A percentile compares a stretch with the other conserved stretches of the same genome.
Conservation (phyloP, 148 eudicot genomes). For the Camellia sinensis region DNA sequence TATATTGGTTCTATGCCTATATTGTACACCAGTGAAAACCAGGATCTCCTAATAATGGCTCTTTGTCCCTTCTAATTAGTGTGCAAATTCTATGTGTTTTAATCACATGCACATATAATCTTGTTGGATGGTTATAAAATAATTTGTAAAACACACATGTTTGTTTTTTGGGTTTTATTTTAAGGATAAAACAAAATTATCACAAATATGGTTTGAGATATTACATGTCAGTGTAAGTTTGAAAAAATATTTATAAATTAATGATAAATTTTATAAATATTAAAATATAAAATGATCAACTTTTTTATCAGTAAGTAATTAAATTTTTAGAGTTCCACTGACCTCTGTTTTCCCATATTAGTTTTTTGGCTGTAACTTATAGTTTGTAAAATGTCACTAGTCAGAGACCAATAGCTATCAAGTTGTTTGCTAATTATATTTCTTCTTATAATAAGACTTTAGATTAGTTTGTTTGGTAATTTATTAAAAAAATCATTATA, state of each 20-base stretch:
- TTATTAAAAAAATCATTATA: too few species aligned
- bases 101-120: too few species aligned
- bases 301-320: too few species aligned
- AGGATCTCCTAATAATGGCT: not conserved
- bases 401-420: conserved; percentile 4
- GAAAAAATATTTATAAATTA: too few species aligned
- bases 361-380: not conserved
- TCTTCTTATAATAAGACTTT: not conserved
- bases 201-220: too few species aligned
- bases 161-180: not conserved
- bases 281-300: too few species aligned
- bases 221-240: too few species aligned
- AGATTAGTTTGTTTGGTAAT: not conserved
- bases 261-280: too few species aligned
- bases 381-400: not conserved
- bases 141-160: too few species aligned
- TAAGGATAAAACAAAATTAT: not conserved
- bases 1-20: not conserved
- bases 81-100: not conserved
- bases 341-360: too few species aligned
- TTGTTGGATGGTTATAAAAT: too few species aligned
- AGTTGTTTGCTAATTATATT: not conserved
- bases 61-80: not conserved
- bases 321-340: too few species aligned
- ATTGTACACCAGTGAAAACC: not conserved